A percentile compares a stretch with the other conserved stretches of the same genome.
Evolutionary conservation across 108 stramenopile genomes (phyloP).

Genomic region (Schizochytrium sp.): DNA sequence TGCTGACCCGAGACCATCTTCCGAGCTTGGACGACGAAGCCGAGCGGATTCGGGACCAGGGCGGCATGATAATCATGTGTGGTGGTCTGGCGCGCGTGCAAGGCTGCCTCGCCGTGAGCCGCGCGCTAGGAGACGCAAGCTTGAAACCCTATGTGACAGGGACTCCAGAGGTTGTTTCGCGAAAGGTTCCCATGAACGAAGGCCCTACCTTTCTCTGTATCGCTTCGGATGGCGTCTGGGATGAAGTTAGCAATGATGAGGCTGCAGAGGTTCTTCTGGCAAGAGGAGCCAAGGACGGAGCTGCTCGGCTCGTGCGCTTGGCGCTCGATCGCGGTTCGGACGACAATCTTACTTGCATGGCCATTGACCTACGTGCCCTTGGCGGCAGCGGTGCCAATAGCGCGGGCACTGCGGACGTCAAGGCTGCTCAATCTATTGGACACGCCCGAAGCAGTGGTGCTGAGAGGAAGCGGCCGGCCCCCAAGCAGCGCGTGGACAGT

Average conservation of each 20-base stretch:
- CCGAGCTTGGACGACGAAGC: not conserved
- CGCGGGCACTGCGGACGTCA: not conserved
- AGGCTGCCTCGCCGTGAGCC: not conserved
- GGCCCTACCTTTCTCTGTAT: not conserved
- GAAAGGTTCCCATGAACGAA: not conserved
- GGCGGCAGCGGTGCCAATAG: not conserved
- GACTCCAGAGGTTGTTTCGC: not conserved
- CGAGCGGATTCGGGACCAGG: not conserved
- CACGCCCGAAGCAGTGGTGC: too few relatives aligned
- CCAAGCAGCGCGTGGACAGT: too few relatives aligned
- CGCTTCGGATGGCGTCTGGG: constrained; percentile 14
- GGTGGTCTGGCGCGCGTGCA: not conserved
- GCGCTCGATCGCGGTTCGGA: not conserved
- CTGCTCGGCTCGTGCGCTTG: not conserved
- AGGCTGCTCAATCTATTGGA: too few relatives aligned
- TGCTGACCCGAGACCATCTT: not conserved
- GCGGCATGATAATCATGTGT: not conserved
- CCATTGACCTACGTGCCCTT: not conserved
- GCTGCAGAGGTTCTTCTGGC: not conserved
- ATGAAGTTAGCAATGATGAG: not conserved
- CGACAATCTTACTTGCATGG: constrained; percentile 15
- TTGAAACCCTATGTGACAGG: not conserved
- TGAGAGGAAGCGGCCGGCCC: too few relatives aligned
- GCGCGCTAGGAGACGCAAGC: not conserved
- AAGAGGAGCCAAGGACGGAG: not conserved